phyloP scores from a whole-genome alignment of 2,329 filamentous ascomycete species.

The Paracamarosporium sp. region DNA sequence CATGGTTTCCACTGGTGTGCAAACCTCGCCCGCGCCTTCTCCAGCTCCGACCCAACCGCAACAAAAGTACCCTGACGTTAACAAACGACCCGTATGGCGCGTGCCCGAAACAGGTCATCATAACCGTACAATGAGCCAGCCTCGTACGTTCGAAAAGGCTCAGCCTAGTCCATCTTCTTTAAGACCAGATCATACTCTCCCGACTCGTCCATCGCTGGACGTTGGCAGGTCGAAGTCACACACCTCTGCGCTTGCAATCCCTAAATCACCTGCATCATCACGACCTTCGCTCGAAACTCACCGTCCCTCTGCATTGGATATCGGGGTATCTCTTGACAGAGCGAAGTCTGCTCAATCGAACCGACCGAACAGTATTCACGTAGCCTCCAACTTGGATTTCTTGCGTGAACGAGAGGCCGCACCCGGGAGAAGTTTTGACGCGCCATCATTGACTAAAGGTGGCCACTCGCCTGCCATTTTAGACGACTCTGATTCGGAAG shows the following conservation, averaged over 20 bases:
- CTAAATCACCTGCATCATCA: slow-evolving; percentile 63
- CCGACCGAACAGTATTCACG: slow-evolving; percentile 81
- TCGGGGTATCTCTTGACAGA: slow-evolving; percentile 63
- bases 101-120: slow-evolving; percentile 55
- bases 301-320: slow-evolving; percentile 69
- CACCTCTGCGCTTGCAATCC: slow-evolving; percentile 55
- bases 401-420: slow-evolving; percentile 76
- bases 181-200: slow-evolving; percentile 46
- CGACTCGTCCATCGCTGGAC: slow-evolving; percentile 52
- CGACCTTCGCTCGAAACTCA: slow-evolving; percentile 75
- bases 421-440: slow-evolving; percentile 43
- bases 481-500: slow-evolving; percentile 52
- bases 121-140: slow-evolving; percentile 57
- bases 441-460: slow-evolving; percentile 35
- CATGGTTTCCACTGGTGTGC: slow-evolving; percentile 78
- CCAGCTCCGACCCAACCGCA: slow-evolving; percentile 28
- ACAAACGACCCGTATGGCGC: slow-evolving; percentile 59
- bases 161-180: slow-evolving; percentile 44
- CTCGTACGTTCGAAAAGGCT: slow-evolving; percentile 50
- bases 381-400: slow-evolving; percentile 83
- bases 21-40: slow-evolving; percentile 69
- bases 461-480: slow-evolving; percentile 38
- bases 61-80: slow-evolving; percentile 48
- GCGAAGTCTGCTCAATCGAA: slow-evolving; percentile 71
- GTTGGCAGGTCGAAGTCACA: slow-evolving; percentile 58